phyloP scores from a whole-genome alignment of 2,329 filamentous ascomycete species.

The Trichoderma brevicompactum region DNA sequence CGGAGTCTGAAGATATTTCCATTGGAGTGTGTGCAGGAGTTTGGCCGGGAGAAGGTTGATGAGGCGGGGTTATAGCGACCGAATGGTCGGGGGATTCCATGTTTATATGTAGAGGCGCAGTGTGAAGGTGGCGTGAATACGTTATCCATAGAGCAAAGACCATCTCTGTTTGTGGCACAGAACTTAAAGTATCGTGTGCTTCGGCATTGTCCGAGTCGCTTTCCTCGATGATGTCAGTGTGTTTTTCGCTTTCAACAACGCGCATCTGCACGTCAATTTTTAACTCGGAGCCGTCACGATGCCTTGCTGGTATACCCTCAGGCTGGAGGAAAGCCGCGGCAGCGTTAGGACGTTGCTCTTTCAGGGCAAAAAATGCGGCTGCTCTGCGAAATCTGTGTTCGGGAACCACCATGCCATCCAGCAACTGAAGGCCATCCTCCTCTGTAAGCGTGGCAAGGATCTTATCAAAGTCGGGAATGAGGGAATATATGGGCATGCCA shows the following conservation, averaged over 20 bases:
- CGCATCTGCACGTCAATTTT: constrained; percentile 97
- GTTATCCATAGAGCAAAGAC: constrained; percentile 98
- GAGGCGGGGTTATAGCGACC: constrained; percentile 70
- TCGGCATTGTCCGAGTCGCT: constrained; percentile 51
- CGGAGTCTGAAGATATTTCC: constrained; percentile 57
- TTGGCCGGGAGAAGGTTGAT: constrained; percentile 79
- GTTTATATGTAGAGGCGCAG: constrained; percentile 54
- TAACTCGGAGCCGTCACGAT: constrained; percentile 88
- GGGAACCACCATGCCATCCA: constrained; percentile 94
- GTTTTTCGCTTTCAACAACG: constrained; percentile 86
- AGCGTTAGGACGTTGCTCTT: constrained; percentile 80
- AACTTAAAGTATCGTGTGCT: constrained; percentile 47
- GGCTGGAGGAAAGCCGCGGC: constrained; percentile 80
- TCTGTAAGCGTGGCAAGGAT: constrained; percentile 81
- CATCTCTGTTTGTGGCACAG: constrained; percentile 67
- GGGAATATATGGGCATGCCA: constrained; percentile 74
- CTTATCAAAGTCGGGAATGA: constrained; percentile 87
- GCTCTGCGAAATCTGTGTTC: constrained; percentile 95
- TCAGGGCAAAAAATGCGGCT: constrained; percentile 78
- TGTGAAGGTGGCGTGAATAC: constrained; percentile 89
- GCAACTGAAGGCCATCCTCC: constrained; percentile 80
- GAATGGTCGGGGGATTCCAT: constrained; percentile 66
- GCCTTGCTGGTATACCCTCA: constrained; percentile 80
- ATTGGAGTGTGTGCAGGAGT: constrained; percentile 60
- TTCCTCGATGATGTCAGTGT: constrained; percentile 62